These are phyloP conservation scores for Globisporangium emineosum DNA, from an alignment of 352 stramenopile genomes.

Conservation along the genomic window DNA sequence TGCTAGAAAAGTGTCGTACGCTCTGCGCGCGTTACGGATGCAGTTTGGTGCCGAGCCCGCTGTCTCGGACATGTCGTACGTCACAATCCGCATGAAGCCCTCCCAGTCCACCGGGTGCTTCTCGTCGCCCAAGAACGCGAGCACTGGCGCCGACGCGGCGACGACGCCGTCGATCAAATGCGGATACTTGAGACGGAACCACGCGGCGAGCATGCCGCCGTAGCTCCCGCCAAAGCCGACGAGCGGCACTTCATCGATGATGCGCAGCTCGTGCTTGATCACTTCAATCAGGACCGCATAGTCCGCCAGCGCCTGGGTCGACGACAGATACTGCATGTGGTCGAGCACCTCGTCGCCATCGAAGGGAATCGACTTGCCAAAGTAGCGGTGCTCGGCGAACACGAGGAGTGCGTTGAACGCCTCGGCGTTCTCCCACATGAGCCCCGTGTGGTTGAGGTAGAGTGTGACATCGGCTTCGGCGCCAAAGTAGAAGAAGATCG, in stretches of 20 bases:
- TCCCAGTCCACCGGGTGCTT: slow-evolving; percentile 36
- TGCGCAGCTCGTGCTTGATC: slow-evolving; percentile 35
- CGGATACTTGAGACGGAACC: slow-evolving; percentile 75
- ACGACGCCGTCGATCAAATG: slow-evolving; percentile 65
- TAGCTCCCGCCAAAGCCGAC: slow-evolving; percentile 79
- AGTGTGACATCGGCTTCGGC: background rate
- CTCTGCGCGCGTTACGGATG: slow-evolving; percentile 52
- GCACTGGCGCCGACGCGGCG: slow-evolving; percentile 60
- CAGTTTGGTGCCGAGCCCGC: slow-evolving; percentile 34
- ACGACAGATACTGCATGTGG: slow-evolving; percentile 72
- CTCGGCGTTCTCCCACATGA: slow-evolving; percentile 2
- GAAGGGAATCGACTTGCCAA: slow-evolving; percentile 66
- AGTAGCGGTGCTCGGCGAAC: slow-evolving; percentile 80
- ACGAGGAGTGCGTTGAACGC: slow-evolving; percentile 43
- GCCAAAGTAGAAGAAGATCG: slow-evolving; percentile 1
- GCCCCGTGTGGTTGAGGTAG: slow-evolving; percentile 2
- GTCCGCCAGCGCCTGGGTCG: slow-evolving; percentile 82
- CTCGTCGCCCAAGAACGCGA: slow-evolving; percentile 46
- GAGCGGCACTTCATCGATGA: slow-evolving; percentile 38
- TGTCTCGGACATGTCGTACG: slow-evolving; percentile 36
- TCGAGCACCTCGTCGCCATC: slow-evolving; percentile 33
- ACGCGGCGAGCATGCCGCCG: slow-evolving; percentile 69
- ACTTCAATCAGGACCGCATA: slow-evolving; percentile 51
- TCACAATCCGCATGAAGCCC: slow-evolving; percentile 40
- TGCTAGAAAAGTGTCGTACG: slow-evolving; percentile 86